phyloP scores from a whole-genome alignment of 1,284 basidiomycete species.

The Filobasidium uniguttulatum region DNA sequence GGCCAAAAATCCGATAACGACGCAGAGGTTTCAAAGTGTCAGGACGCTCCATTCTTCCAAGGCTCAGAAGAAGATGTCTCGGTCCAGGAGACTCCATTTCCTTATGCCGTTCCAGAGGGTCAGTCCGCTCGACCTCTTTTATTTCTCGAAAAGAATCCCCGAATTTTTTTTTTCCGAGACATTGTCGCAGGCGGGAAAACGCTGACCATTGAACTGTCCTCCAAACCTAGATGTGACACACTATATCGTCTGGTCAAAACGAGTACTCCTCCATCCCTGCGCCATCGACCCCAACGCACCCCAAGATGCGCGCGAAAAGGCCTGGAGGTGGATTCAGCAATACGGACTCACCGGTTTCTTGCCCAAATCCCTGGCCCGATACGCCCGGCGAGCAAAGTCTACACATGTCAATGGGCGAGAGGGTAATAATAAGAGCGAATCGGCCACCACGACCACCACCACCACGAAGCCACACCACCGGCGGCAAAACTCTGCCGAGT shows the following conservation, averaged over 20 bases:
- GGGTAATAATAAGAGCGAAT: no score
- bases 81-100: neutral
- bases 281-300: neutral
- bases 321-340: neutral
- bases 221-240: neutral
- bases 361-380: no score
- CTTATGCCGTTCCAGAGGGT: neutral
- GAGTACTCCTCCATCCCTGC: neutral
- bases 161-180: no score
- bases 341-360: neutral
- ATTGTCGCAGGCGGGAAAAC: no score
- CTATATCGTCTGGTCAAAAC: constrained; percentile 1
- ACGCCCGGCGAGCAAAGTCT: no score
- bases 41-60: neutral
- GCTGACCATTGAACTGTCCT: no score
- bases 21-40: neutral
- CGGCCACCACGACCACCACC: no score
- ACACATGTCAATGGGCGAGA: no score
- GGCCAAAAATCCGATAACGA: no score
- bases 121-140: neutral
- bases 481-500: no score
- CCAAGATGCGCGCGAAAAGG: neutral
- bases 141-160: neutral
- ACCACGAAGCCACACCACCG: no score
- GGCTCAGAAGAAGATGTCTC: neutral